Percentiles rank a stretch among this genome's conserved stretches.
phyloP scores from a whole-genome alignment of 768 basidiomycete genomes.

The Scleroderma bovista region DNA sequence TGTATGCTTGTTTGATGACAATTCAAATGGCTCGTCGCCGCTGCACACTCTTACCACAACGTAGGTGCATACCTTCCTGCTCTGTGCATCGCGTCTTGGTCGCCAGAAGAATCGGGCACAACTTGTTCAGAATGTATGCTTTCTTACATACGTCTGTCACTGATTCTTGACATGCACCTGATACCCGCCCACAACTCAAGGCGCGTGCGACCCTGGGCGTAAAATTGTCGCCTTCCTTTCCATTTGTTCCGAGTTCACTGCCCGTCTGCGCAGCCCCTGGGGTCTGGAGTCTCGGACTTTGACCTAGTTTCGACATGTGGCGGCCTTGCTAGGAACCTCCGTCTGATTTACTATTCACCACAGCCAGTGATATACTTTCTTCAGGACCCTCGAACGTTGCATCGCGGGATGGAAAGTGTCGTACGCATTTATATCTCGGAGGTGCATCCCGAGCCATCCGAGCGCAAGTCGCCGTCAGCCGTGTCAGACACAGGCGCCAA shows the following conservation, averaged over 20 bases:
- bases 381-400: conserved; percentile 1
- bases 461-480: not conserved
- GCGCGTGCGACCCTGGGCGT: not conserved
- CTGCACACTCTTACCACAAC: too few species aligned
- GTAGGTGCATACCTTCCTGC: too few species aligned
- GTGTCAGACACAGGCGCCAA: not conserved
- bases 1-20: not conserved
- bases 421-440: not conserved
- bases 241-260: not conserved
- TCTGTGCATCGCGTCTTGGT: not conserved
- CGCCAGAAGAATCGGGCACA: not conserved
- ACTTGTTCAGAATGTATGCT: not conserved
- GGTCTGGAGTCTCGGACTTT: not conserved
- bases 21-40: too few species aligned
- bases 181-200: not conserved
- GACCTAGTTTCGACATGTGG: not conserved
- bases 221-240: not conserved
- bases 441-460: not conserved
- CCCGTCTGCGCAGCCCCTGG: not conserved
- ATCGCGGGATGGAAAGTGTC: not conserved
- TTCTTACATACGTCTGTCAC: conserved; percentile 1
- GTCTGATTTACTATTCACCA: not conserved
- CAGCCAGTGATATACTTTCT: not conserved
- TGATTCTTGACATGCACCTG: not conserved
- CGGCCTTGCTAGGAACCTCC: not conserved